phyloP scores from a whole-genome alignment of 176 grass and related monocot species.

The Eremochloa ophiuroides region DNA sequence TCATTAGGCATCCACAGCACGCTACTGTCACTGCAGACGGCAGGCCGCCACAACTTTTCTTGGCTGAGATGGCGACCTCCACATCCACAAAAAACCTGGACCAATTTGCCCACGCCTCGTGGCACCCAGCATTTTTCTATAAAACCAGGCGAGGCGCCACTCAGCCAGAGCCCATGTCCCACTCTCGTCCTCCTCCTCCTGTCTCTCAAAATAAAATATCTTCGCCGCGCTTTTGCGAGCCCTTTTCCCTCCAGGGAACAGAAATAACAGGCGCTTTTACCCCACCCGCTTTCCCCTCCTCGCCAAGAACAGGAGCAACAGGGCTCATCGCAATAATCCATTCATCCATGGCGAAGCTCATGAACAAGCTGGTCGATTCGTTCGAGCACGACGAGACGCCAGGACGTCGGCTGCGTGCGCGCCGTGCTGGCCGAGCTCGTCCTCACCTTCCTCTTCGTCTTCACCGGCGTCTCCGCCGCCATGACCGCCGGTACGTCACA shows the following conservation, averaged over 20 bases:
- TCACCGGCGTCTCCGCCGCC: constrained; percentile 69
- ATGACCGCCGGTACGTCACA: constrained; percentile 57
- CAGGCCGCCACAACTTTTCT: not conserved
- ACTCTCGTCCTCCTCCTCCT: not conserved
- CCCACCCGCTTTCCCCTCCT: not conserved
- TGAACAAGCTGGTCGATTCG: constrained; percentile 19
- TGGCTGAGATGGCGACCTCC: not conserved
- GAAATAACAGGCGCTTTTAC: not conserved
- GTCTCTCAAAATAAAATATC: not conserved
- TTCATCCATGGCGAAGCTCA: constrained; percentile 8
- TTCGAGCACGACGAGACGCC: not conserved
- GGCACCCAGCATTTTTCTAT: not conserved
- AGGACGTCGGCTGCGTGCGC: constrained; percentile 48
- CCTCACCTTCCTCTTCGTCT: constrained; percentile 96
- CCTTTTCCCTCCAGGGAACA: not conserved
- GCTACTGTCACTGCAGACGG: not conserved
- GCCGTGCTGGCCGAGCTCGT: constrained; percentile 80
- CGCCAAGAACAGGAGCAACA: not conserved
- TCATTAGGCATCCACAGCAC: too few species aligned
- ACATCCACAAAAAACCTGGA: not conserved
- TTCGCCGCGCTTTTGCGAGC: constrained; percentile 6
- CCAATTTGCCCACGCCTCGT: not conserved
- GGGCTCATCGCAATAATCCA: not conserved
- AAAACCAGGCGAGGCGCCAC: not conserved
- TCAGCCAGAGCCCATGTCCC: not conserved